phyloP scores from a whole-genome alignment of 2,329 filamentous ascomycete species.

The Graphiopsis chlorocephala region DNA sequence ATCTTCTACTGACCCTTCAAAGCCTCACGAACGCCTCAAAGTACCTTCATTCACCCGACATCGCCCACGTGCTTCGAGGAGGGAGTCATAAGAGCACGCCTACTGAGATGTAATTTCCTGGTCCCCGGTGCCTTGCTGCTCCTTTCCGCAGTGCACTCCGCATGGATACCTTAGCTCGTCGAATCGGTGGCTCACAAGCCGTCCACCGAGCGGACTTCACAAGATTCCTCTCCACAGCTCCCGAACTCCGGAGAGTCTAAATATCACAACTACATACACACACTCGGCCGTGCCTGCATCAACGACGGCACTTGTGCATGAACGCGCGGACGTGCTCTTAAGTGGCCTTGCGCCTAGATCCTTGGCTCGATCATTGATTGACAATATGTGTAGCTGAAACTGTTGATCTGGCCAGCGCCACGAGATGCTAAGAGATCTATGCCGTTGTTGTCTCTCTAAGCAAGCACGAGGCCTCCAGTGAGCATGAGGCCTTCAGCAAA shows the following conservation, averaged over 20 bases:
- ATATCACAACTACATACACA: not conserved
- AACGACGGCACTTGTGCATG: not conserved
- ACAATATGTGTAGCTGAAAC: not conserved
- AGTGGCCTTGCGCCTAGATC: not conserved
- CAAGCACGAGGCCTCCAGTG: not conserved
- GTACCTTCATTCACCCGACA: not conserved
- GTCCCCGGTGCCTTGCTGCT: not conserved
- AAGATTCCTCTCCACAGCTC: not conserved
- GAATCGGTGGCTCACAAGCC: not conserved
- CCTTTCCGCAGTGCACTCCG: not conserved
- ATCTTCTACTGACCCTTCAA: not conserved
- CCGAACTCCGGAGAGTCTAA: not conserved
- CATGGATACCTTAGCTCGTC: not conserved
- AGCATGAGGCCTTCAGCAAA: not conserved
- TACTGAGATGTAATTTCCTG: not conserved
- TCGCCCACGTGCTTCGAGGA: not conserved
- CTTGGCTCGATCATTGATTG: slow-evolving; percentile 13
- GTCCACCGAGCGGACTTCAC: not conserved
- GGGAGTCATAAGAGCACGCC: no score
- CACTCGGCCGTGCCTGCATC: not conserved
- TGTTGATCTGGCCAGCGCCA: slow-evolving; percentile 7
- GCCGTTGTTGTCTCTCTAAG: not conserved
- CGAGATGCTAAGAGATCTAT: slow-evolving; percentile 6
- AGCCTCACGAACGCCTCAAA: not conserved
- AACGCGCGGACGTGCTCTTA: slow-evolving; percentile 5